These are phyloP conservation scores for Fusarium dimerum DNA, from an alignment of 2,329 filamentous ascomycete species.

Conservation along the genomic window DNA sequence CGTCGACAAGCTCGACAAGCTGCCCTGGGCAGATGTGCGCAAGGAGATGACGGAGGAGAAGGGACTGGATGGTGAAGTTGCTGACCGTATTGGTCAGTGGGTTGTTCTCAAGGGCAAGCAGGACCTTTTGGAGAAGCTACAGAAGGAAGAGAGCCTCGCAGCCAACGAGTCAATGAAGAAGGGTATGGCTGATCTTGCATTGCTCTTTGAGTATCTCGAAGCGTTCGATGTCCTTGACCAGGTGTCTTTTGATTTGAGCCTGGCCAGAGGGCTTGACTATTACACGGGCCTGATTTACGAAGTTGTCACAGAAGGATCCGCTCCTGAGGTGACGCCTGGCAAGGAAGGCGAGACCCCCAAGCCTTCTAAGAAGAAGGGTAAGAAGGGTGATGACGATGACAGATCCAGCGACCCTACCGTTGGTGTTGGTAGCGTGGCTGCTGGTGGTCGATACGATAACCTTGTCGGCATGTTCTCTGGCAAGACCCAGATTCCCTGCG, in stretches of 20 bases:
- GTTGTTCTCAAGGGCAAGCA: conserved; percentile 75
- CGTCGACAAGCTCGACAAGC: conserved; percentile 94
- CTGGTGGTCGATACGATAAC: conserved; percentile 89
- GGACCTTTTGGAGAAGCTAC: conserved; percentile 72
- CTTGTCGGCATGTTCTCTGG: conserved; percentile 92
- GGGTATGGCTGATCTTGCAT: conserved; percentile 77
- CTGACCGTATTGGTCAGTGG: conserved; percentile 85
- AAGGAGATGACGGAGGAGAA: conserved; percentile 95
- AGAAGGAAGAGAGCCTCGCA: conserved; percentile 65
- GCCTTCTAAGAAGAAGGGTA: conserved; percentile 51
- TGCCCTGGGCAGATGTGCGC: conserved; percentile 85
- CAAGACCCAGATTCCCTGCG: conserved; percentile 72
- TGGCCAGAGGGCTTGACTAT: conserved; percentile 90
- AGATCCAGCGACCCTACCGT: conserved; percentile 77
- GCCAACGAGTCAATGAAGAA: conserved; percentile 75
- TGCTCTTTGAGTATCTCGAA: conserved; percentile 81
- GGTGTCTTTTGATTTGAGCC: conserved; percentile 85
- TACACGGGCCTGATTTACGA: conserved; percentile 92
- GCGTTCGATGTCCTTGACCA: conserved; percentile 71
- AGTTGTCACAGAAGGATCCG: conserved; percentile 79
- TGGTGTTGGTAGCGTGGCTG: conserved; percentile 84
- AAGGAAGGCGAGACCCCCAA: conserved; percentile 38
- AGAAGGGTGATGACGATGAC: conserved; percentile 61
- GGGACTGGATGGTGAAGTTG: conserved; percentile 72
- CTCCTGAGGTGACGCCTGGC: conserved; percentile 46